Percentiles rank a stretch among this genome's conserved stretches.
These are phyloP conservation scores for Chytriomyces sp. DNA, from an alignment of 192 early-diverging fungal species.

Conservation along the genomic window DNA sequence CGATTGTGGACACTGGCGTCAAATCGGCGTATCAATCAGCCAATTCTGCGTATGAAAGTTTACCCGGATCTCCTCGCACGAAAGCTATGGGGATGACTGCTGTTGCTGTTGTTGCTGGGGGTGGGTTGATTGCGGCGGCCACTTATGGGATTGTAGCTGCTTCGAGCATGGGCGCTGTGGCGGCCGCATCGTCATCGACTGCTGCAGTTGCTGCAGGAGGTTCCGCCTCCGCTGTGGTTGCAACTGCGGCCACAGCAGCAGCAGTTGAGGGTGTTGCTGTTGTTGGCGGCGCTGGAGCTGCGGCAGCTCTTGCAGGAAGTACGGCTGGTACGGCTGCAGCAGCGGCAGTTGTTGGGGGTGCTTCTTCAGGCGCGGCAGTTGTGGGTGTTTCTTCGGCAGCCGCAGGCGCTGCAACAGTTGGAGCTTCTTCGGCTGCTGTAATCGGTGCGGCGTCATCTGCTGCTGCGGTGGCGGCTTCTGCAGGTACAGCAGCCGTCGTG, in stretches of 20 bases:
- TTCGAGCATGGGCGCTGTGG: not conserved
- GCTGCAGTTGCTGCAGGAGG: not conserved
- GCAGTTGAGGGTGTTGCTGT: not conserved
- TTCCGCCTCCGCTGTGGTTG: not conserved
- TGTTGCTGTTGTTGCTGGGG: not conserved
- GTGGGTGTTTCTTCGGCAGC: not conserved
- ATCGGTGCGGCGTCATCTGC: not conserved
- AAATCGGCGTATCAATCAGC: not conserved
- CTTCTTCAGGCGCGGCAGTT: not conserved
- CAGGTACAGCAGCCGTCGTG: not conserved
- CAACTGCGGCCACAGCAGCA: not conserved
- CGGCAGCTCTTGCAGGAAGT: not conserved
- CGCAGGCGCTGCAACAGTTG: not conserved
- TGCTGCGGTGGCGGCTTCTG: not conserved
- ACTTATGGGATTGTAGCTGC: not conserved
- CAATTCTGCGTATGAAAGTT: not conserved
- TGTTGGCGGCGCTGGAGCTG: too few relatives aligned
- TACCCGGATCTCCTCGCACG: not conserved
- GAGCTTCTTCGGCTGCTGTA: not conserved
- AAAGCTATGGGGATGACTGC: not conserved
- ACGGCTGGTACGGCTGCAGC: not conserved
- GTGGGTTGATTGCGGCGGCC: not conserved
- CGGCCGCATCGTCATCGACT: not conserved
- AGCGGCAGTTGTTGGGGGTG: not conserved
- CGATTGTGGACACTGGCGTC: not conserved